Base-by-base conservation (phyloP, 2,329 filamentous ascomycete species). In the Curvularia verruculosa region DNA sequence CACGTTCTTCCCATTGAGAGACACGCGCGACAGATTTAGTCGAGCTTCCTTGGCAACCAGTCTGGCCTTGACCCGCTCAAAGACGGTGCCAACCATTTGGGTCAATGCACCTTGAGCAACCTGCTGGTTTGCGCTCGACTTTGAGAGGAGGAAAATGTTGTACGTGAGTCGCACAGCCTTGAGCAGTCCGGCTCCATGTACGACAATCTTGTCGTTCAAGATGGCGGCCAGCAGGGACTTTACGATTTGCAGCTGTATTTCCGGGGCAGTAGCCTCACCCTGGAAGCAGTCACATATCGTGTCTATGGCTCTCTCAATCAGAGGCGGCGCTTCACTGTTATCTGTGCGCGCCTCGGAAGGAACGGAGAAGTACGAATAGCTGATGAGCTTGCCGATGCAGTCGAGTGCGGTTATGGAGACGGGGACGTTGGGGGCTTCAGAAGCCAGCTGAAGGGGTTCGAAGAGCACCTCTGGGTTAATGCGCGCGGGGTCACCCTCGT, bases 251-350 rank as follows among this genome's bases (percentile, higher is more conserved):
- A 98, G 86, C 77, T 99, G 95, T 46, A 98, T 89, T 76, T 97
- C 94, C 50, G 89, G 85, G 3, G 92, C 88, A 0, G 96, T 99
- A 1, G 91, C 91, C 79, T 99, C 95, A 73, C 95, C 94, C 74
- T 98, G 93, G 75, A 99, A 99, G 77, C 95, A 99, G 74, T 98
- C 94, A 82, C 95, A 99, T 82, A 99, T 99, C 34, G 95, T 96
- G 78, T 99, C 96, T 71, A 99, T 99, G 57, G 96, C 95, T 64
- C 94, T 87, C 79, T 99, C 96, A 73, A 99, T 99, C 65, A 99
- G 83, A 15, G 94, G 93, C 3, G 89, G 82, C 39, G 81, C 66
- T 37, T 76, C 71, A 54, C 62, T 58, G 56, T 62, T 65, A 53
- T 74, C 69, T 63, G 73, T 66, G 23, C 73, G 76, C 53, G 67